Base-by-base conservation (phyloP, 805 yeast species). In the Candida nemodendra region DNA sequence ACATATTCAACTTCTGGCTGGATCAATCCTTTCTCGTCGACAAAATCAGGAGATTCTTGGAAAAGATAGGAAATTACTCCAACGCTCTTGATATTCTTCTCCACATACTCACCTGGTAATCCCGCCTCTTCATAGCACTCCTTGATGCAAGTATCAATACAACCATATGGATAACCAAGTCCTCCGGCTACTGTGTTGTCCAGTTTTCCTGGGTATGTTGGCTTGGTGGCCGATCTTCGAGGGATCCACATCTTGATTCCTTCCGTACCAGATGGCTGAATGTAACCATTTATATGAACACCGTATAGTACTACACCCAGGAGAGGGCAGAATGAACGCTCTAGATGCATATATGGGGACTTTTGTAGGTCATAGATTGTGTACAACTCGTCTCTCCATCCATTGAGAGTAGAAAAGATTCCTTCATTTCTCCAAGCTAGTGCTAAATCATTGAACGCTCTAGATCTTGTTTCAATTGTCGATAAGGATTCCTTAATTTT, bases 171-270 rank as follows among this genome's bases (percentile, higher is more conserved):
- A 57, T 81, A 71, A 0, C 95, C 96, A 4, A 93, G 54, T 0
- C 99, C 99, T 1, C 99, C 99, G 0, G 96, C 99, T 5, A 93
- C 85, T 1, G 95, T 88, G 59, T 90, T 91, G 59, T 93, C 99
- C 26, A 90, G 71, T 84, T 78, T 83, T 0, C 85, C 84, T 0
- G 99, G 98, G 65, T 78, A 91, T 0, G 99, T 93, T 13, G 82
- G 82, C 59, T 93, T 93, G 2, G 79, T 71, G 4, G 67, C 59
- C 0, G 97, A 74, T 47, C 99, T 67, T 44, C 87, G 66, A 0
- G 99, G 96, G 8, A 91, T 72, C 98, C 98, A 93, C 41, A 84
- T 51, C 50, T 76, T 73, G 22, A 74, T 44, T 23, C 66, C 62
- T 1, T 73, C 72, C 2, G 77, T 71, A 0, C 35, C 45, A 3